These are phyloP conservation scores for Fragaria vesca DNA, from an alignment of 306 rosid species.

Conservation along the genomic window DNA sequence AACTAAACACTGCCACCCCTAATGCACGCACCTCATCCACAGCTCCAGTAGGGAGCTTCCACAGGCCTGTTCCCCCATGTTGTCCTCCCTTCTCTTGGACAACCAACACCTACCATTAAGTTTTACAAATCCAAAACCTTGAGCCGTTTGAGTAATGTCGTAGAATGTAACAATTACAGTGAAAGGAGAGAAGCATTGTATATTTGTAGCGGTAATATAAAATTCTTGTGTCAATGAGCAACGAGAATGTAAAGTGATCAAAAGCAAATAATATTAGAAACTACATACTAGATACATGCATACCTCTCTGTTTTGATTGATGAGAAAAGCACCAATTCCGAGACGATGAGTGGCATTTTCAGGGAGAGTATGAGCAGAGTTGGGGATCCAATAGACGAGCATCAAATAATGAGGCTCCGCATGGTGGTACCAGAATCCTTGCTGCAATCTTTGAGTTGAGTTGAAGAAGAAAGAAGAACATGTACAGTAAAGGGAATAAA, in stretches of 20 bases:
- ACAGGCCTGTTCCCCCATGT: slow-evolving; percentile 52
- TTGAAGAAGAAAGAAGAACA: not conserved
- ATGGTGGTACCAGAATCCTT: slow-evolving; percentile 90
- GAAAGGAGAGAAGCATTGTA: too few relatives aligned
- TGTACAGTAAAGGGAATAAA: not conserved
- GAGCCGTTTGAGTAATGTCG: not conserved
- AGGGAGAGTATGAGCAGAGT: slow-evolving; percentile 55
- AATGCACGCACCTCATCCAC: slow-evolving; percentile 59
- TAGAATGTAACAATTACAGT: not conserved
- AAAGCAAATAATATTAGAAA: too few relatives aligned
- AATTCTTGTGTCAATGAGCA: not conserved
- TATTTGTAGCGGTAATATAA: not conserved
- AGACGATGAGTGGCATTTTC: slow-evolving; percentile 11
- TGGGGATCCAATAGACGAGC: slow-evolving; percentile 83
- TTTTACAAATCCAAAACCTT: slow-evolving; percentile 7
- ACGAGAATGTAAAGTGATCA: not conserved
- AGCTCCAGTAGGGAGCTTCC: slow-evolving; percentile 91
- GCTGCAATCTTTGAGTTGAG: slow-evolving; percentile 33
- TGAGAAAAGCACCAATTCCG: slow-evolving; percentile 7
- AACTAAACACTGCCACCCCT: not conserved
- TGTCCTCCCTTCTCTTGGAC: slow-evolving; percentile 79
- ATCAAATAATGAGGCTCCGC: slow-evolving; percentile 81
- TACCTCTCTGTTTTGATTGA: slow-evolving; percentile 6
- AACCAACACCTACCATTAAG: slow-evolving; percentile 54
- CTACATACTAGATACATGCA: too few relatives aligned